Conservation (phyloP, 2,329 filamentous ascomycete species). For the Westerdykella sp. region DNA sequence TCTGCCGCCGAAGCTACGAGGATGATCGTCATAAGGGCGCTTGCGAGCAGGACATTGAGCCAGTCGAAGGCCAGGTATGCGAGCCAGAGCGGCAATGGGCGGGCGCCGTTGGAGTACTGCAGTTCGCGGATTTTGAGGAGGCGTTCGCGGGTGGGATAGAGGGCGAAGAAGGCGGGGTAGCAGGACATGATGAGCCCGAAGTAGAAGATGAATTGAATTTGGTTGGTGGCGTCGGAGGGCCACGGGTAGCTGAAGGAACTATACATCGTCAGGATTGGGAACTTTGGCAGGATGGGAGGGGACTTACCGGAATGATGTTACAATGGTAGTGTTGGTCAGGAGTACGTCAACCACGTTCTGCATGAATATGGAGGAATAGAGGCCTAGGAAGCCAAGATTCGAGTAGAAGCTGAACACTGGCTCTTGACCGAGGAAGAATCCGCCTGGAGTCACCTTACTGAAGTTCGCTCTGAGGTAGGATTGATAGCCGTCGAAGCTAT, state of each 20-base stretch:
- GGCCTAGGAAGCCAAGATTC: conserved; percentile 54
- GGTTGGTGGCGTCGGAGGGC: conserved; percentile 33
- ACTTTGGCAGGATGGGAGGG: neutral
- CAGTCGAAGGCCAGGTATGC: conserved; percentile 78
- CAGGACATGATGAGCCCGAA: conserved; percentile 67
- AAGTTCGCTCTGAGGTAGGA: conserved; percentile 56
- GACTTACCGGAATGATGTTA: conserved; percentile 49
- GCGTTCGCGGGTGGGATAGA: conserved; percentile 79
- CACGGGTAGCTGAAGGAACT: conserved; percentile 15
- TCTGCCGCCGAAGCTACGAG: conserved; percentile 49
- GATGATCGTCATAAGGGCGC: conserved; percentile 60
- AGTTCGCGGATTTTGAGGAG: conserved; percentile 70
- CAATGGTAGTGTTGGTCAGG: conserved; percentile 60
- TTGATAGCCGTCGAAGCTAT: conserved; percentile 61
- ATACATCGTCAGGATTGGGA: neutral
- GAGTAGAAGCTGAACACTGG: conserved; percentile 66
- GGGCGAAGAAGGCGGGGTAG: conserved; percentile 76
- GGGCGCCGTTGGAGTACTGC: conserved; percentile 84
- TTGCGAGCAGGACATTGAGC: conserved; percentile 58
- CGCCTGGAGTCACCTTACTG: conserved; percentile 62
- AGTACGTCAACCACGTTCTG: conserved; percentile 86
- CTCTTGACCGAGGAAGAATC: conserved; percentile 58
- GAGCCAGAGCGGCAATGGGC: conserved; percentile 72
- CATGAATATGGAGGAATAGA: conserved; percentile 64
- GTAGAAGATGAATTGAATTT: conserved; percentile 71